Conservation (phyloP, 371 early-diverging fungal species). For the Mucor mucedo region DNA sequence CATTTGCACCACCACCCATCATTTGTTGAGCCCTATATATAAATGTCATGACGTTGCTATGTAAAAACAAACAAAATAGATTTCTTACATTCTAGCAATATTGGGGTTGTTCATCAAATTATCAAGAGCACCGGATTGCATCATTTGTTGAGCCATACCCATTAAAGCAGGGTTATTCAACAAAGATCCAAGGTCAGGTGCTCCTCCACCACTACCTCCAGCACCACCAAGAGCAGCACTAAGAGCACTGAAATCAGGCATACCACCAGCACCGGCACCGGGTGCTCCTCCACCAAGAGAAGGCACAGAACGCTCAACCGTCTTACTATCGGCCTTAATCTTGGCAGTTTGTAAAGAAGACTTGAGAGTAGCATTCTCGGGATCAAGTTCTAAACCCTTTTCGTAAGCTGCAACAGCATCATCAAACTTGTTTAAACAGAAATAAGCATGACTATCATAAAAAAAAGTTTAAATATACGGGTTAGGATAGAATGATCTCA, state of each 20-base stretch:
- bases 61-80: not conserved
- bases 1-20: conserved; percentile 68
- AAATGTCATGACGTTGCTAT: not conserved
- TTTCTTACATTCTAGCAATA: conserved; percentile 74
- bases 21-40: conserved; percentile 71
- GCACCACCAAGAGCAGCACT: no score
- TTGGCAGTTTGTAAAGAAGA: conserved; percentile 67
- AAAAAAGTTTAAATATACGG: not conserved
- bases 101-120: conserved; percentile 90
- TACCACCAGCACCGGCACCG: conserved; percentile 30
- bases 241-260: conserved; percentile 35
- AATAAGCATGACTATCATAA: conserved; percentile 79
- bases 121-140: conserved; percentile 88
- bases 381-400: conserved; percentile 90
- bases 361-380: conserved; percentile 78
- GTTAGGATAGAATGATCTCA: not conserved
- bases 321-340: conserved; percentile 38
- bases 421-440: conserved; percentile 79
- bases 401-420: conserved; percentile 92
- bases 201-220: conserved; percentile 30
- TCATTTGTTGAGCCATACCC: conserved; percentile 94
- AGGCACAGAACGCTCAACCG: conserved; percentile 40
- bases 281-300: conserved; percentile 18
- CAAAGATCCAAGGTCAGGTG: conserved; percentile 66
- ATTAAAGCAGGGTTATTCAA: conserved; percentile 92